Evolutionary conservation across 371 early-diverging fungal species (phyloP).

Genomic region (Apophysomyces ossiformis): DNA sequence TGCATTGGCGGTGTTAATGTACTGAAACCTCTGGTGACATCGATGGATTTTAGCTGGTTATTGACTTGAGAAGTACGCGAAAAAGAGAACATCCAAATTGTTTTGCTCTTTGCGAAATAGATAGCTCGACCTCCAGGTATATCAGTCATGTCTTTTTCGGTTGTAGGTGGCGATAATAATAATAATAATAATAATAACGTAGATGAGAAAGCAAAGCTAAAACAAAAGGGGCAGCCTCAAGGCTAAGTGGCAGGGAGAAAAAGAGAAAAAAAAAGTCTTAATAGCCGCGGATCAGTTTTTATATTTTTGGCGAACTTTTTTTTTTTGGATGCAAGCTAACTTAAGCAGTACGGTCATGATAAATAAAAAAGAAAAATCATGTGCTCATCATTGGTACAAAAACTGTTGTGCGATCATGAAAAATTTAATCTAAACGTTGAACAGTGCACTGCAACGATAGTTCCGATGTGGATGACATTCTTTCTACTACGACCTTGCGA

Average conservation of each 20-base stretch:
- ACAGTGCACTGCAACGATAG: too few relatives aligned
- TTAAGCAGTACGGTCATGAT: not conserved
- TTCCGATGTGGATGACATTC: too few relatives aligned
- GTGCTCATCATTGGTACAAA: too few relatives aligned
- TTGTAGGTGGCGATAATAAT: not conserved
- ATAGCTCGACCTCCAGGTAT: conserved; percentile 16
- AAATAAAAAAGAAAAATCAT: not conserved
- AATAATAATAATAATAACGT: too few relatives aligned
- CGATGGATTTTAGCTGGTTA: conserved; percentile 25
- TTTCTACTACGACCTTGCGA: too few relatives aligned
- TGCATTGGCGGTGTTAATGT: conserved; percentile 30
- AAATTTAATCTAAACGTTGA: too few relatives aligned
- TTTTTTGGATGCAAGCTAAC: not conserved
- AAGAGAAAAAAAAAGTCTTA: not conserved
- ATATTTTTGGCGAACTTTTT: not conserved
- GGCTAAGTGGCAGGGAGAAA: not conserved
- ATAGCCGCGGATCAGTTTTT: not conserved
- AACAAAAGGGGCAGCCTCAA: not conserved
- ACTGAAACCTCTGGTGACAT: conserved; percentile 24
- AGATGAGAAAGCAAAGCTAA: not conserved
- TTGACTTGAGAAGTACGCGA: conserved; percentile 20
- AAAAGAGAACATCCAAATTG: conserved; percentile 29
- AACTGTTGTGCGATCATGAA: too few relatives aligned
- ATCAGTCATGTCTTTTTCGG: not conserved
- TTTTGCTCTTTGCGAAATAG: conserved; percentile 22